phyloP scores from a whole-genome alignment of 176 grass and related monocot species.

The Aechmea fasciata region DNA sequence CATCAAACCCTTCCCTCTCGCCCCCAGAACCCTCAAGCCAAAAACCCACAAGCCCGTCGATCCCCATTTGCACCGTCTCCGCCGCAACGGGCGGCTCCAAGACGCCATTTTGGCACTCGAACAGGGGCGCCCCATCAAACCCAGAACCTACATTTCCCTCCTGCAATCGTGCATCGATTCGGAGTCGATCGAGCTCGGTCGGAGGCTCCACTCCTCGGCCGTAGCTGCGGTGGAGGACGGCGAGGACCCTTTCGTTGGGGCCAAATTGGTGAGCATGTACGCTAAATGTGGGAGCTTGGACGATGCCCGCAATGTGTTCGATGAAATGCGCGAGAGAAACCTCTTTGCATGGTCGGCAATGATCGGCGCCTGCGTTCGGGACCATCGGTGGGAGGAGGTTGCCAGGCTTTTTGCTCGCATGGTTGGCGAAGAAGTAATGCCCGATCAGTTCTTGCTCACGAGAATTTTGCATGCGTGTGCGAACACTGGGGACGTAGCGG shows the following conservation, averaged over 20 bases:
- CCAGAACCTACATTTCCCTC: constrained; percentile 26
- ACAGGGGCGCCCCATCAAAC: constrained; percentile 1
- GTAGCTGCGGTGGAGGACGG: neutral
- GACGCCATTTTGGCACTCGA: constrained; percentile 32
- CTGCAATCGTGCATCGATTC: constrained; percentile 34
- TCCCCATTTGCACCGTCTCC: constrained; percentile 2
- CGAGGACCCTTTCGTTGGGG: constrained; percentile 30
- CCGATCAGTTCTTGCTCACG: constrained; percentile 50
- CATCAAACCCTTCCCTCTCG: neutral
- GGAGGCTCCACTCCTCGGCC: constrained; percentile 30
- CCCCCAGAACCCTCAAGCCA: neutral
- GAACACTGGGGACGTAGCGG: constrained; percentile 23
- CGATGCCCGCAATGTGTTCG: constrained; percentile 42
- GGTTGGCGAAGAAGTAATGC: constrained; percentile 29
- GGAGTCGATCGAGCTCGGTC: constrained; percentile 21
- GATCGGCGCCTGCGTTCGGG: constrained; percentile 36
- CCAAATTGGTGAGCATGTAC: constrained; percentile 43
- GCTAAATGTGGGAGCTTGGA: constrained; percentile 32
- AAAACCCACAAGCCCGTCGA: constrained; percentile 4
- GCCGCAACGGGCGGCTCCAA: constrained; percentile 22
- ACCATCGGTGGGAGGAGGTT: constrained; percentile 40
- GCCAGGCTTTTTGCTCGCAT: constrained; percentile 25
- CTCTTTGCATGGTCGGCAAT: constrained; percentile 63
- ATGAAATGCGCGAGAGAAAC: constrained; percentile 43
- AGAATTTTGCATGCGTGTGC: constrained; percentile 47